These are phyloP conservation scores for Fusarium camptoceras DNA, from an alignment of 2,329 filamentous ascomycete species.

Conservation along the genomic window DNA sequence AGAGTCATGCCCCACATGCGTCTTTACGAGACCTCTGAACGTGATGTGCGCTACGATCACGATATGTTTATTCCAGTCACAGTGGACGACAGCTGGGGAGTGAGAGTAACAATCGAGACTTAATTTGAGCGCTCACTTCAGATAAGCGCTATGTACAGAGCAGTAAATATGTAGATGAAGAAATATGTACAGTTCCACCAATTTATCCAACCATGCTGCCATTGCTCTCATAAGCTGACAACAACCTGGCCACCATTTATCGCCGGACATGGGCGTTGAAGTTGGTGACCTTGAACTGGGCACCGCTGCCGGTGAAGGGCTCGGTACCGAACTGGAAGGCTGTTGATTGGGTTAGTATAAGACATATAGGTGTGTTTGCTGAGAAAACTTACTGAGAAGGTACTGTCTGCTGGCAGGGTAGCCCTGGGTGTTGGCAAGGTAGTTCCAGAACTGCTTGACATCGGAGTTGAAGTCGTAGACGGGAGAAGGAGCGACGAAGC, in stretches of 20 bases:
- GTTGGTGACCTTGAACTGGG: slow-evolving; percentile 18
- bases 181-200: background rate
- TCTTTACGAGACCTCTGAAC: slow-evolving; percentile 10
- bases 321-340: slow-evolving; percentile 21
- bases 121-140: background rate
- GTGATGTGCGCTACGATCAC: slow-evolving; percentile 20
- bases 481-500: slow-evolving; percentile 3
- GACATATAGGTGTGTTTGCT: accelerated
- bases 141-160: background rate
- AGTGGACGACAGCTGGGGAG: slow-evolving; percentile 2
- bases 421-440: slow-evolving; percentile 10
- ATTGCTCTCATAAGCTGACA: background rate
- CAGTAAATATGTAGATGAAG: slow-evolving; percentile 9
- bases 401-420: slow-evolving; percentile 16
- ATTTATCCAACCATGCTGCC: background rate
- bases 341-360: background rate
- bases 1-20: slow-evolving; percentile 20
- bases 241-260: background rate
- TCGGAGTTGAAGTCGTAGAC: slow-evolving; percentile 28
- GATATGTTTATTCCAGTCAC: slow-evolving; percentile 23
- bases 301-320: slow-evolving; percentile 15
- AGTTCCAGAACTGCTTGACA: slow-evolving; percentile 28
- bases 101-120: slow-evolving; percentile 12
- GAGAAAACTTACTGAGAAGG: slow-evolving; percentile 13
- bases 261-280: slow-evolving; percentile 13